Evolutionary conservation across 768 basidiomycete genomes (phyloP).

Genomic region (Termitomyces sp.): DNA sequence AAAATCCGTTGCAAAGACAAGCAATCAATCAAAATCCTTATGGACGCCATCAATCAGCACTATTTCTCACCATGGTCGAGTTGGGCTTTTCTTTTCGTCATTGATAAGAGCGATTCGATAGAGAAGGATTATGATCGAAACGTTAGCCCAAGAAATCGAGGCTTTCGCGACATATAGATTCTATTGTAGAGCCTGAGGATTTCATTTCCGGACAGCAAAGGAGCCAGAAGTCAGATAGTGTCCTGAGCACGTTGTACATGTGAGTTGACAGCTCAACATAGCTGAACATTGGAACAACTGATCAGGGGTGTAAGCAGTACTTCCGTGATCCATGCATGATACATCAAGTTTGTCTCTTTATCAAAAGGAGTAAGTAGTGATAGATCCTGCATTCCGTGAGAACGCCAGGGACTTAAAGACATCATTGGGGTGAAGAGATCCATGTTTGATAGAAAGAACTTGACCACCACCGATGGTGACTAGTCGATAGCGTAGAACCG

Average conservation of each 20-base stretch:
- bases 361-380: too few species aligned
- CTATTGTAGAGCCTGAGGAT: neutral
- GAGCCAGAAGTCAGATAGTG: neutral
- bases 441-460: neutral
- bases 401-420: too few species aligned
- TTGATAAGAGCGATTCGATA: too few species aligned
- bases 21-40: too few species aligned
- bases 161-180: neutral
- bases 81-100: too few species aligned
- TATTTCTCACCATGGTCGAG: too few species aligned
- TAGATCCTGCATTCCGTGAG: too few species aligned
- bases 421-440: too few species aligned
- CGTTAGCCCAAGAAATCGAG: neutral
- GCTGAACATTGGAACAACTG: neutral
- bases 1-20: neutral
- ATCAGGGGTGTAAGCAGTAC: neutral
- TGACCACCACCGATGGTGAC: too few species aligned
- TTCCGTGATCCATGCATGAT: neutral
- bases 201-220: neutral
- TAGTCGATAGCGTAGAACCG: too few species aligned
- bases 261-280: neutral
- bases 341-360: neutral
- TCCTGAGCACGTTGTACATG: neutral
- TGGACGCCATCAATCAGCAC: neutral
- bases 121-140: neutral